A percentile compares a stretch with the other conserved stretches of the same genome.
These are phyloP conservation scores for Sordariomycetes sp. DNA, from an alignment of 2,329 filamentous ascomycete genomes.

Conservation along the genomic window DNA sequence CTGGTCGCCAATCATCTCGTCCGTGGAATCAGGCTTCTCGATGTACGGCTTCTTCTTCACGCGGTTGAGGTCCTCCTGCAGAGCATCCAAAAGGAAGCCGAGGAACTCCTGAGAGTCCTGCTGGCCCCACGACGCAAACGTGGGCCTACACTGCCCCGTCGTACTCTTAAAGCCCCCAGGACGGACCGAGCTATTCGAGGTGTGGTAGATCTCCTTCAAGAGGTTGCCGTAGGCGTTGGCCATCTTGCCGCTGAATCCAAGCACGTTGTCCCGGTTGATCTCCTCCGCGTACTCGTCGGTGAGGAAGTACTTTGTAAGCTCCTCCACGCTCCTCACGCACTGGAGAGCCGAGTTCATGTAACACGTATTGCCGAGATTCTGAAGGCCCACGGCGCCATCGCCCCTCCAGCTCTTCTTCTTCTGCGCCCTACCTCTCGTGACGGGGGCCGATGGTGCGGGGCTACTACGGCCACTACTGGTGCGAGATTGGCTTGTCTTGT, in stretches of 20 bases:
- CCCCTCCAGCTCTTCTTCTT: slow-evolving; percentile 58
- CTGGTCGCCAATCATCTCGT: slow-evolving; percentile 81
- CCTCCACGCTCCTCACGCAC: slow-evolving; percentile 85
- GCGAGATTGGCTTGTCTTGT: slow-evolving; percentile 10
- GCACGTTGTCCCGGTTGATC: slow-evolving; percentile 72
- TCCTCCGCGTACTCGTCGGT: slow-evolving; percentile 61
- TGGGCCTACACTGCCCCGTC: slow-evolving; percentile 52
- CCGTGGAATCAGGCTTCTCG: slow-evolving; percentile 93
- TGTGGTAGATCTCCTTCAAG: slow-evolving; percentile 65
- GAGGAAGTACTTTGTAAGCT: slow-evolving; percentile 85
- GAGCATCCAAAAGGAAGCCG: slow-evolving; percentile 82
- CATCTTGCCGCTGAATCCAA: slow-evolving; percentile 75
- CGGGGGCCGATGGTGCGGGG: slow-evolving; percentile 33
- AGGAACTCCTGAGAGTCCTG: slow-evolving; percentile 97
- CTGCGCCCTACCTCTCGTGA: slow-evolving; percentile 60
- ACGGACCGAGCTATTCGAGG: slow-evolving; percentile 54
- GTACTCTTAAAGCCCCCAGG: slow-evolving; percentile 49
- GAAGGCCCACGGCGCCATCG: slow-evolving; percentile 67
- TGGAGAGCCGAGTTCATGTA: slow-evolving; percentile 99
- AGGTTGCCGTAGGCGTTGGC: slow-evolving; percentile 73
- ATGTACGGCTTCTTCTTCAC: slow-evolving; percentile 95
- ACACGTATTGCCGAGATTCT: slow-evolving; percentile 91
- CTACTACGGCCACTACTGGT: slow-evolving; percentile 53
- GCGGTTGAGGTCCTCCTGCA: slow-evolving; percentile 91
- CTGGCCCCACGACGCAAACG: slow-evolving; percentile 89